Conservation (phyloP, 2,329 filamentous ascomycete genomes). For the Aspergillus sp. region DNA sequence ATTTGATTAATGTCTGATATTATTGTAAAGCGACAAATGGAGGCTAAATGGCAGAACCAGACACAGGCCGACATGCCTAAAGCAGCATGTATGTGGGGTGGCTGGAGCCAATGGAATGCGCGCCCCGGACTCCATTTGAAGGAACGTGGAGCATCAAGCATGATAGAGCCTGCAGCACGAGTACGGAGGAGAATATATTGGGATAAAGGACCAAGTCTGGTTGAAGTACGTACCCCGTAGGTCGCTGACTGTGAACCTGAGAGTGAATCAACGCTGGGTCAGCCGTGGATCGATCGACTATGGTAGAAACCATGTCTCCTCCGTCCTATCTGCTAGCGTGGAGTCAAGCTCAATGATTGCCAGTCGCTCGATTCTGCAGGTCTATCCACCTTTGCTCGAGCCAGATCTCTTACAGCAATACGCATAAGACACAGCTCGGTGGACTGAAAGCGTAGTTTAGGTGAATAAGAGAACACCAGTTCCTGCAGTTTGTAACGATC, state of each 20-base stretch:
- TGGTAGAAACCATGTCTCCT: neutral
- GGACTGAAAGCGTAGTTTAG: neutral
- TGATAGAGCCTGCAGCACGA: neutral
- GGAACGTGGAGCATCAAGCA: neutral
- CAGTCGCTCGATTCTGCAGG: slow-evolving; percentile 6
- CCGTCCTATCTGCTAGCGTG: neutral
- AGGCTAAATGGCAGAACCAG: neutral
- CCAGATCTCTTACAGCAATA: neutral
- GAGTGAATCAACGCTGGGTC: neutral
- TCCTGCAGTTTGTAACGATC: neutral
- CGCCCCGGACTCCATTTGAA: neutral
- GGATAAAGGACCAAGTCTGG: neutral
- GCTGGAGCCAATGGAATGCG: neutral
- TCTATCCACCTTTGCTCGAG: neutral
- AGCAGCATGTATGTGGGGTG: neutral
- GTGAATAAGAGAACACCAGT: neutral
- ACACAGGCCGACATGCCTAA: neutral
- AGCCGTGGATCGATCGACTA: slow-evolving; percentile 5
- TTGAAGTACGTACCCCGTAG: neutral
- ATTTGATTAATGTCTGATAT: too few relatives aligned
- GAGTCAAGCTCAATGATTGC: slow-evolving; percentile 5
- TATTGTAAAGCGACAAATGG: too few relatives aligned
- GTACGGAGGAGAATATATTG: too few relatives aligned
- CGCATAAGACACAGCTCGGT: neutral
- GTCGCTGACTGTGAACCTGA: neutral